Evolutionary conservation across 2,329 filamentous ascomycete species (phyloP), one percentile per base, ranked within the genome.

Genomic region (Aspergillus phoenicis): DNA sequence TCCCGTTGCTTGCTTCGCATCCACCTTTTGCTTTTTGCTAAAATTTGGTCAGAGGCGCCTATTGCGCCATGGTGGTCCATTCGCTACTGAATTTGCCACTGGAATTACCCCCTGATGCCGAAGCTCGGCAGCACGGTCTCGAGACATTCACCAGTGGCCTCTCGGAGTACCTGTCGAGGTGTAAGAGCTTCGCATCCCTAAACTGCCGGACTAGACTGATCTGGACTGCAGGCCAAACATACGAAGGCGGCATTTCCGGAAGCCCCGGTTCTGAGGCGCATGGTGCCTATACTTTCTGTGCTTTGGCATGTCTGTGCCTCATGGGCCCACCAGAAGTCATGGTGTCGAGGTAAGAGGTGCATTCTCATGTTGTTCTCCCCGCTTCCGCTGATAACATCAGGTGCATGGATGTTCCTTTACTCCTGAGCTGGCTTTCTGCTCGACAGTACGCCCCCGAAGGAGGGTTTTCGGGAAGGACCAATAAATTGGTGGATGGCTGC

Each of bases 401-500:
- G 73, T 88, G 89, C 76, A 84, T 99, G 62, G 84, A 98, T 76
- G 78, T 97, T 58, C 85, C 88, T 63, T 82, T 87, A 55, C 84
- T 99, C 57, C 84, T 95, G 52, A 87, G 89, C 62, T 99, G 95
- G 93, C 85, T 99, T 41, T 94, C 92, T 7, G 88, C 91, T 48
- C 89, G 93, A 62, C 95, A 99, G 77, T 91, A 94, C 75, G 87
- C 88, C 30, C 95, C 94, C 3, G 95, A 98, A 76, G 93, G 93
- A 65, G 95, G 95, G 38, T 93, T 97, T 73, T 90, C 91, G 43
- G 95, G 95, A 63, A 89, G 95, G 68, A 97, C 94, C 28, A 98
- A 98, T 83, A 99, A 99, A 80, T 84, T 99, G 33, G 95, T 98
- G 33, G 95, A 99, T 76, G 95, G 94, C 49, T 99, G 95, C 80